Conservation (phyloP, 2,329 filamentous ascomycete species). For the Rachicladosporium sp. region DNA sequence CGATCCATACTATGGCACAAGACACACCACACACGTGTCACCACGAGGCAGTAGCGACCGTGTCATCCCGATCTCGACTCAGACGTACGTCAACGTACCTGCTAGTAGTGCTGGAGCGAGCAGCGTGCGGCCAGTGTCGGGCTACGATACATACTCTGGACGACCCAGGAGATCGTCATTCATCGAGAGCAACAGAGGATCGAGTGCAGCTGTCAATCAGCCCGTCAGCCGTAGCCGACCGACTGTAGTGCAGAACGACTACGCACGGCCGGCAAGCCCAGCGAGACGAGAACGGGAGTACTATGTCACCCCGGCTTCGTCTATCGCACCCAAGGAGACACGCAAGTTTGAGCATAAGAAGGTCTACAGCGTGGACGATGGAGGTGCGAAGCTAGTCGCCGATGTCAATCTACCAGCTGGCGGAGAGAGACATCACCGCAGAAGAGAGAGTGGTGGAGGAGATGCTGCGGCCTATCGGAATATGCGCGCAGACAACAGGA, state of each 20-base stretch:
- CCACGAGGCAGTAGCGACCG: conserved; percentile 23
- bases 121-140: conserved; percentile 12
- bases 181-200: conserved; percentile 24
- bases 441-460: conserved; percentile 17
- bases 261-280: conserved; percentile 29
- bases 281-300: conserved; percentile 24
- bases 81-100: conserved; percentile 22
- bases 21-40: conserved; percentile 18
- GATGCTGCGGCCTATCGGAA: conserved; percentile 17
- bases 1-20: conserved; percentile 18
- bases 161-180: conserved; percentile 34
- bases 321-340: conserved; percentile 15
- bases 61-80: conserved; percentile 25
- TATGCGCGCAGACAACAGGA: conserved; percentile 13
- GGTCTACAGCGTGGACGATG: conserved; percentile 37
- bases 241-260: conserved; percentile 21
- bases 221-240: conserved; percentile 21
- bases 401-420: conserved; percentile 27
- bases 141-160: conserved; percentile 33
- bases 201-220: conserved; percentile 13
- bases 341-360: conserved; percentile 31
- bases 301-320: conserved; percentile 27
- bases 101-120: conserved; percentile 5
- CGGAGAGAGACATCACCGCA: conserved; percentile 25
- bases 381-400: conserved; percentile 24